Conservation (phyloP, 2,329 filamentous ascomycete species). For the Cyphellophora europaea region DNA sequence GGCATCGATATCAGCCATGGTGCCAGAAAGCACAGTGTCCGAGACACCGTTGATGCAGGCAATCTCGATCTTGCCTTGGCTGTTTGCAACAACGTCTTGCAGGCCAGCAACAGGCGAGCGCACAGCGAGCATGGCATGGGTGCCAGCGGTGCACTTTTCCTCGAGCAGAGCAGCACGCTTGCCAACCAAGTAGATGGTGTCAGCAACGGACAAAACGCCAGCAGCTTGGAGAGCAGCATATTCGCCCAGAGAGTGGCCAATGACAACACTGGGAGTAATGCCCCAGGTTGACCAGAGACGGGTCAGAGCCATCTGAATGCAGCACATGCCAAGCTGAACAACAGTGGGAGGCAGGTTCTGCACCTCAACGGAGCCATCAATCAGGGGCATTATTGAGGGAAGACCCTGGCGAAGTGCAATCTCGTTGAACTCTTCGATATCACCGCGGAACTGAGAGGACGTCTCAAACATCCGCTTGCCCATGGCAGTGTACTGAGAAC, state of each 20-base stretch:
- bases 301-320: constrained; percentile 30
- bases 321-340: constrained; percentile 28
- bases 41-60: constrained; percentile 36
- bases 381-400: constrained; percentile 26
- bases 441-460: constrained; percentile 22
- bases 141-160: constrained; percentile 29
- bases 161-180: constrained; percentile 31
- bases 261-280: constrained; percentile 27
- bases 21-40: constrained; percentile 34
- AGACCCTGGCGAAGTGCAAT: constrained; percentile 26
- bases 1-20: constrained; percentile 26
- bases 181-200: constrained; percentile 31
- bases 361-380: constrained; percentile 24
- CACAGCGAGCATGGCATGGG: constrained; percentile 36
- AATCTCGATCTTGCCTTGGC: constrained; percentile 20
- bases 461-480: constrained; percentile 26
- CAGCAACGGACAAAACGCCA: constrained; percentile 27
- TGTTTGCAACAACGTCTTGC: constrained; percentile 20
- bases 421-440: constrained; percentile 24
- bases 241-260: constrained; percentile 34
- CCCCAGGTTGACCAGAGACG: constrained; percentile 27
- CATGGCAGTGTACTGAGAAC: constrained; percentile 28
- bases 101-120: constrained; percentile 27
- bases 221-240: constrained; percentile 32
- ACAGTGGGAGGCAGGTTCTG: constrained; percentile 23